These are phyloP conservation scores for Gentiana macrophylla DNA, from an alignment of 257 asterid genomes.

Conservation along the genomic window DNA sequence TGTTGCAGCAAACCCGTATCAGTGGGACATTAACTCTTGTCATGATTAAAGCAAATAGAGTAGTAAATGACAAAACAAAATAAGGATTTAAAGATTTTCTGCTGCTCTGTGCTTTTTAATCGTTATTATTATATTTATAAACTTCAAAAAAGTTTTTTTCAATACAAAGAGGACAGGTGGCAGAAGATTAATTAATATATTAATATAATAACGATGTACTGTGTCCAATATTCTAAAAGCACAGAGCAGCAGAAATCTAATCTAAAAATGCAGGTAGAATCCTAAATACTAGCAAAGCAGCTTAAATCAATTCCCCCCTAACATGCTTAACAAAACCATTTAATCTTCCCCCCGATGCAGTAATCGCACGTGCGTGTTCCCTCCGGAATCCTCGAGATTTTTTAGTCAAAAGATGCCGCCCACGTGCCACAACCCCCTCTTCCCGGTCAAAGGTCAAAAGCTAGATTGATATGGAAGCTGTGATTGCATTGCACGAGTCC, in stretches of 20 bases:
- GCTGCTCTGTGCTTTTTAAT: too few relatives aligned
- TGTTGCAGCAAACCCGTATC: too few relatives aligned
- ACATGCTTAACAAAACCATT: constrained; percentile 5
- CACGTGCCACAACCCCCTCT: constrained; percentile 37
- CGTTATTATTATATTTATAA: too few relatives aligned
- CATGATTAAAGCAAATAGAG: too few relatives aligned
- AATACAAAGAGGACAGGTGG: too few relatives aligned
- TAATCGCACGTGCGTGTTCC: constrained; percentile 32
- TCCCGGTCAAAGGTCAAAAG: constrained; percentile 54
- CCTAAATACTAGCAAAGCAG: neutral
- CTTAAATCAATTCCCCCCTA: neutral
- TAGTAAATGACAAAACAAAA: too few relatives aligned
- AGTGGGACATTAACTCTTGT: too few relatives aligned
- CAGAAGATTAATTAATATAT: too few relatives aligned
- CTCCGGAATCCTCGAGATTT: constrained; percentile 35
- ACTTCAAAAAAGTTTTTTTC: too few relatives aligned
- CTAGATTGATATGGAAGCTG: neutral
- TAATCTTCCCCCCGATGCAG: constrained; percentile 3
- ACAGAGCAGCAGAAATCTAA: neutral
- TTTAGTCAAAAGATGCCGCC: constrained; percentile 65
- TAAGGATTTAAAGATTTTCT: too few relatives aligned
- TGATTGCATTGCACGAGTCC: constrained; percentile 50
- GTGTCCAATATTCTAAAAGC: neutral
- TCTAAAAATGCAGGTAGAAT: neutral
- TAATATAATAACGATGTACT: neutral